Conservation (phyloP, 2,329 filamentous ascomycete species). For the Didymella pomorum region DNA sequence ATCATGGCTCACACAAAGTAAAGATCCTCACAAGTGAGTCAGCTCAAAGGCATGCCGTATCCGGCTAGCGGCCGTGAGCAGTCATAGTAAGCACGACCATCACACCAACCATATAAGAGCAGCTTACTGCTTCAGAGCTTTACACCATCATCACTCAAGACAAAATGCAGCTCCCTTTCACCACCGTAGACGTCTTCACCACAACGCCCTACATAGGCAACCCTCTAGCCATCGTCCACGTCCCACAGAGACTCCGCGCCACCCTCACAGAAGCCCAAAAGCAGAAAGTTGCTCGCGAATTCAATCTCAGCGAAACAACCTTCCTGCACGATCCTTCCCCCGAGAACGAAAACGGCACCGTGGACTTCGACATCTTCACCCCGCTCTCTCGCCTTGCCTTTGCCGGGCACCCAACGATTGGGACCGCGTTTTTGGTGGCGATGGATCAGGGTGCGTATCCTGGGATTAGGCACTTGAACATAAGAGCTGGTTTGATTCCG, state of each 20-base stretch:
- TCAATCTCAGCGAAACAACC: background rate
- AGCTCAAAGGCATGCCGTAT: background rate
- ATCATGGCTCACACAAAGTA: background rate
- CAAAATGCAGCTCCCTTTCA: background rate
- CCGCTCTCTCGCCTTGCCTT: background rate
- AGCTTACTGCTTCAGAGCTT: background rate
- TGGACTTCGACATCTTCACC: background rate
- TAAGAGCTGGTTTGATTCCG: background rate
- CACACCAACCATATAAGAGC: background rate
- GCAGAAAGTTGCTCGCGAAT: background rate
- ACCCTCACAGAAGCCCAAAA: background rate
- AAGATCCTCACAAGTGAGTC: background rate
- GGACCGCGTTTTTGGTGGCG: background rate
- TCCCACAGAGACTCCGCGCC: background rate
- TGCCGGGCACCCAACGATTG: background rate
- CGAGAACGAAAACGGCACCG: background rate
- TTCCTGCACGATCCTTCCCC: background rate
- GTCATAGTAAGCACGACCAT: background rate
- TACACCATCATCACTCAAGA: background rate
- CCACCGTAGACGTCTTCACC: background rate
- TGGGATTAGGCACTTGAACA: background rate
- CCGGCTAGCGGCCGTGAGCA: background rate
- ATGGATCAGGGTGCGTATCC: background rate
- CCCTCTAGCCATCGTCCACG: background rate
- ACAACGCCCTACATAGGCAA: background rate